A percentile compares a stretch with the other conserved stretches of the same genome.
Conservation (phyloP, 768 basidiomycete genomes). For the Phylloporus sp. region DNA sequence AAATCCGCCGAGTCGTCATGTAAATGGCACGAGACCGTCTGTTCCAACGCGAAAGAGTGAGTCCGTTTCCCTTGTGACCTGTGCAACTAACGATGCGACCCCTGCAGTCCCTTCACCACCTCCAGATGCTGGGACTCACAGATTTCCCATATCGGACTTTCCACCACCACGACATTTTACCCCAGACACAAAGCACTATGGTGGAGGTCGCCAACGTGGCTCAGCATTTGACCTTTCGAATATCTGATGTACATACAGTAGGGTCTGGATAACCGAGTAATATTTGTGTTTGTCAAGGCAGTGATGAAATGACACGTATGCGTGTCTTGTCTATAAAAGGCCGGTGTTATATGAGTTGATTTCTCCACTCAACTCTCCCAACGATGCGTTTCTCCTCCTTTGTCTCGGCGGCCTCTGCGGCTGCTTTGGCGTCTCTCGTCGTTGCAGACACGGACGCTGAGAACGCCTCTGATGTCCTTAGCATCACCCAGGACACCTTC, state of each 20-base stretch:
- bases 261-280: not conserved
- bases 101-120: conserved; percentile 51
- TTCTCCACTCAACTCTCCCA: conserved; percentile 11
- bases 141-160: conserved; percentile 74
- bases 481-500: conserved; percentile 67
- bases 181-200: conserved; percentile 49
- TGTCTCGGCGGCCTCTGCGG: conserved; percentile 48
- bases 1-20: conserved; percentile 14
- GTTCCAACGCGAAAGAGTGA: conserved; percentile 48
- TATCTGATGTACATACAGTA: conserved; percentile 21
- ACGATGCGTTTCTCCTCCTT: conserved; percentile 62
- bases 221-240: conserved; percentile 59
- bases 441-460: conserved; percentile 43
- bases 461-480: conserved; percentile 70
- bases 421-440: conserved; percentile 52
- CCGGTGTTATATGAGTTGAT: not conserved
- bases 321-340: conserved; percentile 24
- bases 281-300: not conserved
- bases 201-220: conserved; percentile 63
- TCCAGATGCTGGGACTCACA: conserved; percentile 62
- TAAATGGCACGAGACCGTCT: conserved; percentile 32
- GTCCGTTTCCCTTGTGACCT: conserved; percentile 12
- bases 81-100: conserved; percentile 12
- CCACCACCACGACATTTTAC: conserved; percentile 71
- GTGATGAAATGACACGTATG: conserved; percentile 30